Conservation (phyloP, 2,329 filamentous ascomycete genomes). For the Lecanicillium sp. region DNA sequence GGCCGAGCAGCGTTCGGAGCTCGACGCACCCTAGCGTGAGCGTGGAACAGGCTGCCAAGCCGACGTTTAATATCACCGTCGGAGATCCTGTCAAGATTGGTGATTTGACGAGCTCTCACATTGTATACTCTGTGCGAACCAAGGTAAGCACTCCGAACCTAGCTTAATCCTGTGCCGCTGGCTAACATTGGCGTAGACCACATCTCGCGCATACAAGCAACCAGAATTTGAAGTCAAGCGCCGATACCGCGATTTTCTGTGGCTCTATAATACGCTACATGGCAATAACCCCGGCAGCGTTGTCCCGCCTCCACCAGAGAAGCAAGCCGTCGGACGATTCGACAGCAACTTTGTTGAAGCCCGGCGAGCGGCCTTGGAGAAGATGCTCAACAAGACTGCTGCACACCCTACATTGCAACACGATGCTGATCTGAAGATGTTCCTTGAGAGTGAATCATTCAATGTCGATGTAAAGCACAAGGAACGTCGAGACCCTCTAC, state of each 20-base stretch:
- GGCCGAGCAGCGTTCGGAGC: conserved; percentile 41
- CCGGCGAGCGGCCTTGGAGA: conserved; percentile 80
- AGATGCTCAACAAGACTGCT: conserved; percentile 96
- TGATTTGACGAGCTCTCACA: conserved; percentile 92
- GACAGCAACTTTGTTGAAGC: conserved; percentile 96
- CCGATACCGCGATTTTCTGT: conserved; percentile 92
- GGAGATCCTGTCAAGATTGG: conserved; percentile 98
- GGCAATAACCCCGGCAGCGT: conserved; percentile 92
- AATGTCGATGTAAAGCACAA: conserved; percentile 97
- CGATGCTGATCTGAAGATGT: conserved; percentile 89
- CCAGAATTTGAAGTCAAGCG: conserved; percentile 89
- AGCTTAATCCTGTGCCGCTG: background rate
- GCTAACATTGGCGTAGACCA: conserved; percentile 51
- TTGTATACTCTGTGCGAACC: conserved; percentile 92
- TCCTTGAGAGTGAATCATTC: conserved; percentile 92
- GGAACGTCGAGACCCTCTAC: conserved; percentile 77
- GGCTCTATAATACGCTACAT: conserved; percentile 93
- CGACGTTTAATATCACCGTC: conserved; percentile 81
- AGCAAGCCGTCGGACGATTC: conserved; percentile 93
- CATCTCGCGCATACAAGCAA: conserved; percentile 90
- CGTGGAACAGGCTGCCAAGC: conserved; percentile 88
- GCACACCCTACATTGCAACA: conserved; percentile 85
- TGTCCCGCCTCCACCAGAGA: conserved; percentile 91
- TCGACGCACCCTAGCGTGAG: conserved; percentile 70
- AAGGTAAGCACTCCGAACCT: conserved; percentile 49